Conservation (phyloP, 2,329 filamentous ascomycete genomes). For the Fusarium sp. region DNA sequence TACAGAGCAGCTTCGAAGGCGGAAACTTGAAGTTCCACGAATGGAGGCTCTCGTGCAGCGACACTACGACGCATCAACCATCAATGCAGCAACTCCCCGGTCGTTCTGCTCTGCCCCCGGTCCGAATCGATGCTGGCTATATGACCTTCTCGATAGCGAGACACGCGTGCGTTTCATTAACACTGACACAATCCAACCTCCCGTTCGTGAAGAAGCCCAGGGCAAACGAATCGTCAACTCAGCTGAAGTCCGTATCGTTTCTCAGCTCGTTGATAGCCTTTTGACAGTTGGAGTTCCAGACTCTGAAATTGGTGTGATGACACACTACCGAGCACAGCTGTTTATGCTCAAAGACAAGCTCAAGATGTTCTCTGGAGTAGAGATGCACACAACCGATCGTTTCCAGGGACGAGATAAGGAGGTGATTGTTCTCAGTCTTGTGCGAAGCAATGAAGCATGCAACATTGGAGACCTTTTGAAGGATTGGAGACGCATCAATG, state of each 20-base stretch:
- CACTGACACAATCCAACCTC: slow-evolving; percentile 78
- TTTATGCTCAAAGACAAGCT: slow-evolving; percentile 82
- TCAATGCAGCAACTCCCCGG: slow-evolving; percentile 56
- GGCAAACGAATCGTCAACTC: slow-evolving; percentile 91
- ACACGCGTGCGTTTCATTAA: slow-evolving; percentile 88
- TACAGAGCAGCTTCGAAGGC: slow-evolving; percentile 77
- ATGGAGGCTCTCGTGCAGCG: slow-evolving; percentile 69
- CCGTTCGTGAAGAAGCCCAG: slow-evolving; percentile 76
- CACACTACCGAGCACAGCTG: slow-evolving; percentile 94
- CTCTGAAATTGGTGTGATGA: slow-evolving; percentile 90
- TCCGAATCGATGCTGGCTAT: slow-evolving; percentile 77
- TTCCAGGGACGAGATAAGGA: slow-evolving; percentile 98
- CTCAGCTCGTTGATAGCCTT: slow-evolving; percentile 83
- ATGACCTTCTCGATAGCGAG: slow-evolving; percentile 74
- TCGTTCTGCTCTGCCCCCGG: slow-evolving; percentile 67
- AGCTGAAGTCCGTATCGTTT: slow-evolving; percentile 81
- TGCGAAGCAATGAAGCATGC: slow-evolving; percentile 84
- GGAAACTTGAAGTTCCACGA: slow-evolving; percentile 75
- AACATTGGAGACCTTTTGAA: slow-evolving; percentile 91
- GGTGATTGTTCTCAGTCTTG: slow-evolving; percentile 86
- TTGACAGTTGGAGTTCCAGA: slow-evolving; percentile 80
- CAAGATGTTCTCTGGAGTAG: slow-evolving; percentile 71
- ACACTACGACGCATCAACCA: slow-evolving; percentile 66
- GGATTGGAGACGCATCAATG: slow-evolving; percentile 94
- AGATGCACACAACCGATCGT: slow-evolving; percentile 97